phyloP scores from a whole-genome alignment of 805 yeast genomes.

The Kregervanrija fluxuum region DNA sequence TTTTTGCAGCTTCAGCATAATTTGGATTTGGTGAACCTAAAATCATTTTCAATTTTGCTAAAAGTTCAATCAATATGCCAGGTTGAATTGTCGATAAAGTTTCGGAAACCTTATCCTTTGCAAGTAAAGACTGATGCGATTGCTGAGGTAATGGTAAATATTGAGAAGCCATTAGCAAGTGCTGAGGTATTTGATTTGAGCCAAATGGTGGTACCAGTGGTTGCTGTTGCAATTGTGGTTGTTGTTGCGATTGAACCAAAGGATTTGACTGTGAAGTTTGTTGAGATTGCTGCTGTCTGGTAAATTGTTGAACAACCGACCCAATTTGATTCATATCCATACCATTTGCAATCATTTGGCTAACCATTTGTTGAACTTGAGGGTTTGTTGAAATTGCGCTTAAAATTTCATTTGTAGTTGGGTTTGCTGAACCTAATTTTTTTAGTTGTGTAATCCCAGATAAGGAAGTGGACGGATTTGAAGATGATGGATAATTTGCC shows the following conservation, averaged over 20 bases:
- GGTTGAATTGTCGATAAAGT: conserved; percentile 64
- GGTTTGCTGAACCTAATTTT: neutral
- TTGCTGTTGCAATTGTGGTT: conserved; percentile 9
- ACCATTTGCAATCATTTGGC: conserved; percentile 30
- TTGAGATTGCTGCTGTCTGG: neutral
- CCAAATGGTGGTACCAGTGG: conserved; percentile 3
- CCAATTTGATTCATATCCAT: conserved; percentile 29
- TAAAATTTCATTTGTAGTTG: conserved; percentile 15
- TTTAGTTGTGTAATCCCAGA: neutral
- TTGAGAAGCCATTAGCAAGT: conserved; percentile 46
- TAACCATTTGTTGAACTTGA: conserved; percentile 27
- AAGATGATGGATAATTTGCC: too few relatives aligned
- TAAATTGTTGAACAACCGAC: conserved; percentile 12
- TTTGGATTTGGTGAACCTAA: conserved; percentile 45
- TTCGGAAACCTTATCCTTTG: conserved; percentile 52
- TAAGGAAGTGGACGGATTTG: too few relatives aligned
- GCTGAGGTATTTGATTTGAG: conserved; percentile 34
- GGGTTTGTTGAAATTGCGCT: conserved; percentile 23
- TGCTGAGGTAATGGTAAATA: conserved; percentile 44
- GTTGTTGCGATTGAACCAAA: conserved; percentile 1
- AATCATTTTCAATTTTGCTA: conserved; percentile 57
- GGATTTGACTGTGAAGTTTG: too few relatives aligned
- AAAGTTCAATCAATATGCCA: conserved; percentile 58
- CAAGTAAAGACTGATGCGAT: conserved; percentile 26
- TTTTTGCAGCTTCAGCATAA: conserved; percentile 42